phyloP scores from a whole-genome alignment of 352 stramenopile species.

The Globisporangium cylindrosporum region DNA sequence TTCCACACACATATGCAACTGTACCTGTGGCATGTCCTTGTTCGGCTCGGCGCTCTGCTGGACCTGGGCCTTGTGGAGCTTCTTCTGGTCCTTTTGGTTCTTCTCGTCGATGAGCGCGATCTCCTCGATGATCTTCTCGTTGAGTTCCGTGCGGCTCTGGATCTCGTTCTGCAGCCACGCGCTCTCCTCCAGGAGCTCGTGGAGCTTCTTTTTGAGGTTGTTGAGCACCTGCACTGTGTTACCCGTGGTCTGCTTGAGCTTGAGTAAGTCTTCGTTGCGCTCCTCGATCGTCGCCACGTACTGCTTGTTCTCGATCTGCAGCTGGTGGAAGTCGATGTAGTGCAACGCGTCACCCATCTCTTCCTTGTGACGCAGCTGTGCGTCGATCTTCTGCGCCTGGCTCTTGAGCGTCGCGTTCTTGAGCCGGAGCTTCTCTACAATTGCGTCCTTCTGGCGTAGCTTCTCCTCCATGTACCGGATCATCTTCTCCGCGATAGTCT shows the following conservation, averaged over 20 bases:
- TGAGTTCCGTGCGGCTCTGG: constrained; percentile 68
- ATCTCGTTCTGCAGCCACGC: constrained; percentile 84
- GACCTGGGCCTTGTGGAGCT: constrained; percentile 53
- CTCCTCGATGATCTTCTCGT: constrained; percentile 87
- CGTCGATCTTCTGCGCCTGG: constrained; percentile 90
- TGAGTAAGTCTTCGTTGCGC: constrained; percentile 92
- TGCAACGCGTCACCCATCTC: constrained; percentile 94
- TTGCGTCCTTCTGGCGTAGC: constrained; percentile 87
- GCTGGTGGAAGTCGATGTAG: constrained; percentile 96
- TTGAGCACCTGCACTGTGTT: constrained; percentile 90
- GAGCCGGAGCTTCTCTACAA: constrained; percentile 92
- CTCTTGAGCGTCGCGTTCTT: constrained; percentile 94
- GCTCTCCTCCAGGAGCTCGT: constrained; percentile 83
- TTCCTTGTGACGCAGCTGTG: constrained; percentile 92
- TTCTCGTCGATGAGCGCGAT: constrained; percentile 63
- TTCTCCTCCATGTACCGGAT: constrained; percentile 96
- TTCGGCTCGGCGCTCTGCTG: constrained; percentile 67
- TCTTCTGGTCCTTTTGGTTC: constrained; percentile 64
- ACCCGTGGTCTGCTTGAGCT: constrained; percentile 89
- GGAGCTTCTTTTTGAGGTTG: constrained; percentile 87
- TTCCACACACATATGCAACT: neutral
- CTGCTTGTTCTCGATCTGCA: constrained; percentile 97
- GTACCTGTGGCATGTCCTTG: constrained; percentile 83
- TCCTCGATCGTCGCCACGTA: constrained; percentile 95
- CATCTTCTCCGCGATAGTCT: constrained; percentile 93